Conservation (phyloP, 2,329 filamentous ascomycete genomes). For the Colletotrichum acutatum region DNA sequence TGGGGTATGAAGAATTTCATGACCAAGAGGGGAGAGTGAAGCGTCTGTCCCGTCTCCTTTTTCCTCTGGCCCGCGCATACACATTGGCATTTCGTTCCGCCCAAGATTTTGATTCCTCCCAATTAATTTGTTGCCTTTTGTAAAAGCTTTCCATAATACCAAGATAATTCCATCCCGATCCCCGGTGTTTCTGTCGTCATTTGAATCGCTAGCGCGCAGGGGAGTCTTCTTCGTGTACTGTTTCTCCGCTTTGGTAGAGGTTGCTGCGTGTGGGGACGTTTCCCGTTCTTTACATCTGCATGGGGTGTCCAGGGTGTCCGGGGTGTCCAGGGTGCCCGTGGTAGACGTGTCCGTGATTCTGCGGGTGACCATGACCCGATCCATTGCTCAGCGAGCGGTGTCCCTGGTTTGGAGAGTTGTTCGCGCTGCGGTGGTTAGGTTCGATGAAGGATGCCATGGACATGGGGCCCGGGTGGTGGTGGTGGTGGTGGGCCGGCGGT, state of each 20-base stretch:
- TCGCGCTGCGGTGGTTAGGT: constrained; percentile 25
- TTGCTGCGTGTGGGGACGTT: not conserved
- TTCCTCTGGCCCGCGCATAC: not conserved
- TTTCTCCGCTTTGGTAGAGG: too few relatives aligned
- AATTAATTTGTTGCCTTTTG: not conserved
- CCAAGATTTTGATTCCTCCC: not conserved
- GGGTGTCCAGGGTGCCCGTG: constrained; percentile 7
- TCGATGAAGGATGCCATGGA: constrained; percentile 23
- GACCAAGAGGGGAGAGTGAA: not conserved
- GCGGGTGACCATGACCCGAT: constrained; percentile 4
- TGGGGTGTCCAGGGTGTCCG: not conserved
- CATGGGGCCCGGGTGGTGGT: constrained; percentile 22
- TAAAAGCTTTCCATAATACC: not conserved
- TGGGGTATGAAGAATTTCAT: constrained; percentile 1
- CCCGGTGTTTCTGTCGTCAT: not conserved
- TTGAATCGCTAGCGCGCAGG: not conserved
- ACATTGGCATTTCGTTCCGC: not conserved
- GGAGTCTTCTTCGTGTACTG: not conserved
- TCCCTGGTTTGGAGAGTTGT: constrained; percentile 22
- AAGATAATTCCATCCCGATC: not conserved
- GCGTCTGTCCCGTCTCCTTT: constrained; percentile 5
- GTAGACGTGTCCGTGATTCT: constrained; percentile 10
- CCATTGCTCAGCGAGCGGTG: constrained; percentile 20
- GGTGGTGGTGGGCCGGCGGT: not conserved
- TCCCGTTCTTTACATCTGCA: constrained; percentile 11